Conservation (phyloP, 768 basidiomycete genomes). For the Suillus occidentalis region DNA sequence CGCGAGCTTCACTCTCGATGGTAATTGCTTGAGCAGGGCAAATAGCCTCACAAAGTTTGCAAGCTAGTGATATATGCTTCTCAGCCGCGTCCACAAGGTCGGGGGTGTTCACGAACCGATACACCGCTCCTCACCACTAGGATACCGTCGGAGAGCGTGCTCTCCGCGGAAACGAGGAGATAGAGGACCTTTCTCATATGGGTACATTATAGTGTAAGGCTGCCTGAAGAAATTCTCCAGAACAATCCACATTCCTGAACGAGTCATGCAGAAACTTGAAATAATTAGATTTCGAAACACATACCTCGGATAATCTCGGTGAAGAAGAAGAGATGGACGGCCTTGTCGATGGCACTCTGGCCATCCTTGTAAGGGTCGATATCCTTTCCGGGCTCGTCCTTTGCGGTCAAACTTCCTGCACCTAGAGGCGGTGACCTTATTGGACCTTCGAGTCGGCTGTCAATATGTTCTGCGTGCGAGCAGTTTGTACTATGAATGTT, state of each 20-base stretch:
- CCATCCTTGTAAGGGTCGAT: constrained; percentile 74
- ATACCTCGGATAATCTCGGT: constrained; percentile 95
- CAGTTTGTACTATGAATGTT: constrained; percentile 27
- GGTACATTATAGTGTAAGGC: constrained; percentile 98
- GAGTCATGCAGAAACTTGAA: constrained; percentile 15
- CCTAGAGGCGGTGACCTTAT: constrained; percentile 33
- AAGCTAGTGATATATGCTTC: constrained; percentile 53
- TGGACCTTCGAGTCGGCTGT: constrained; percentile 22
- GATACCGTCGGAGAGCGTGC: constrained; percentile 94
- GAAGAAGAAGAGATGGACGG: constrained; percentile 95
- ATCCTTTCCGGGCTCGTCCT: constrained; percentile 48
- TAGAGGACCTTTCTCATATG: constrained; percentile 96
- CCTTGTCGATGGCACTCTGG: constrained; percentile 92
- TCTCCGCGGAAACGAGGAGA: constrained; percentile 98
- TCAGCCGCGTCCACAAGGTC: constrained; percentile 9
- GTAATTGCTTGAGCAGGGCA: constrained; percentile 99
- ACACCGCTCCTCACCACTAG: constrained; percentile 97
- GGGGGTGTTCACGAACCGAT: constrained; percentile 66
- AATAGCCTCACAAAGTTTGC: constrained; percentile 98
- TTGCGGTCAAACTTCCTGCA: constrained; percentile 36
- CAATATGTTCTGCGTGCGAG: constrained; percentile 21
- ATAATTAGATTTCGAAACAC: constrained; percentile 18
- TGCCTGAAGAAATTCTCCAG: constrained; percentile 89
- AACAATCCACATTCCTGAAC: constrained; percentile 95
- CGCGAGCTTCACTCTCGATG: constrained; percentile 95